Percentiles rank a stretch among this genome's conserved stretches.
phyloP scores from a whole-genome alignment of 2,329 filamentous ascomycete species.

The Ilyonectria robusta region DNA sequence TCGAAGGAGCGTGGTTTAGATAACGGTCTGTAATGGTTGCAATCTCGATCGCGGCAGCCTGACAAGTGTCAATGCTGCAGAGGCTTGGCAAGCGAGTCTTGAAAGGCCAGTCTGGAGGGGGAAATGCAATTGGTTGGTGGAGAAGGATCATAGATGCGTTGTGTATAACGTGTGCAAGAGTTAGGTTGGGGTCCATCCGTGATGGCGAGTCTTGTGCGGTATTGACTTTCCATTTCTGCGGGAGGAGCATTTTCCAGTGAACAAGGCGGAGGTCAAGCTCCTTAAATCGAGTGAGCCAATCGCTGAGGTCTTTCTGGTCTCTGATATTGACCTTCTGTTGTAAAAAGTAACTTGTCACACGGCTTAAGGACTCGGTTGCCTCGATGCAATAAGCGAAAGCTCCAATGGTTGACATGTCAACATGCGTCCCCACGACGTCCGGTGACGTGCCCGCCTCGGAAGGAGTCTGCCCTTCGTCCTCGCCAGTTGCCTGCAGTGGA shows the following conservation, averaged over 20 bases:
- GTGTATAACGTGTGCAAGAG: conserved; percentile 62
- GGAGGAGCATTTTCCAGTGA: conserved; percentile 46
- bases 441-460: conserved; percentile 33
- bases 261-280: conserved; percentile 60
- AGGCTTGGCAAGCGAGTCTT: conserved; percentile 55
- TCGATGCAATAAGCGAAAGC: conserved; percentile 61
- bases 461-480: conserved; percentile 24
- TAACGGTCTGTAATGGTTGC: conserved; percentile 60
- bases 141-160: conserved; percentile 63
- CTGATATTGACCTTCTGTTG: conserved; percentile 57
- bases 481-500: conserved; percentile 4
- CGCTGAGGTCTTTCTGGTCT: conserved; percentile 53
- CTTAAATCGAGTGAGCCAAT: conserved; percentile 61
- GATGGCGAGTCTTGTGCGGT: conserved; percentile 25
- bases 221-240: conserved; percentile 42
- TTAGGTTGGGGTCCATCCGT: conserved; percentile 63
- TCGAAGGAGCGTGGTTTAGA: conserved; percentile 50
- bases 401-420: conserved; percentile 56
- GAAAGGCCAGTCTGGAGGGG: conserved; percentile 51
- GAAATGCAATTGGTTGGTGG: conserved; percentile 62
- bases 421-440: conserved; percentile 12
- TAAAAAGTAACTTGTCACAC: conserved; percentile 59
- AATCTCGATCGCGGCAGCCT: conserved; percentile 58
- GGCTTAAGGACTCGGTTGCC: conserved; percentile 59
- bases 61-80: conserved; percentile 61